phyloP scores from a whole-genome alignment of 371 early-diverging fungal genomes.

The Syncephalastrum racemosum region DNA sequence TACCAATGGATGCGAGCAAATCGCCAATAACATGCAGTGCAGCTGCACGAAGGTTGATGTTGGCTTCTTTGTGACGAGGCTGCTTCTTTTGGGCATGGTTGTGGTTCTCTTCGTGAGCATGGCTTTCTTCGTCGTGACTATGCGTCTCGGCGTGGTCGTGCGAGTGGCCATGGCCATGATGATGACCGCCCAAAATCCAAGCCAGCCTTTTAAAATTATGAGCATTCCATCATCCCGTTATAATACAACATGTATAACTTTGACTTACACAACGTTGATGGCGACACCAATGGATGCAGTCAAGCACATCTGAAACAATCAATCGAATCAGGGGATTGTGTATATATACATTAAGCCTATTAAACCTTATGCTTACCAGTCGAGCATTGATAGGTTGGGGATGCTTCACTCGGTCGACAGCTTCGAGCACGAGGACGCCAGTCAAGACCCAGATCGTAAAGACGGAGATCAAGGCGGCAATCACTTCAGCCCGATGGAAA shows the following conservation, averaged over 20 bases:
- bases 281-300: constrained; percentile 74
- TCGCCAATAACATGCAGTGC: constrained; percentile 87
- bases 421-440: constrained; percentile 71
- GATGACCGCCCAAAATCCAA: constrained; percentile 51
- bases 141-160: constrained; percentile 23
- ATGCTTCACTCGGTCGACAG: constrained; percentile 69
- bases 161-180: constrained; percentile 36
- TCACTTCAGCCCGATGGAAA: constrained; percentile 84
- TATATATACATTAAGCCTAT: no score
- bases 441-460: constrained; percentile 86
- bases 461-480: constrained; percentile 82
- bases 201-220: constrained; percentile 31
- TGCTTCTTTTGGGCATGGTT: not conserved
- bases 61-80: constrained; percentile 29
- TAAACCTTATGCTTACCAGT: constrained; percentile 29
- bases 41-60: constrained; percentile 75
- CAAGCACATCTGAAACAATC: constrained; percentile 61
- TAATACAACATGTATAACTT: not conserved
- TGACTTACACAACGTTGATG: constrained; percentile 73
- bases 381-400: constrained; percentile 78
- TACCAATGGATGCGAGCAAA: constrained; percentile 75
- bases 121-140: constrained; percentile 27
- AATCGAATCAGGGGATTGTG: not conserved
- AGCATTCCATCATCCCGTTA: not conserved
- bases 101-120: constrained; percentile 5